Percentiles rank a stretch among this genome's conserved stretches.
Evolutionary conservation across 352 stramenopile genomes (phyloP).

Genomic region (Hyaloperonospora arabidopsidis): DNA sequence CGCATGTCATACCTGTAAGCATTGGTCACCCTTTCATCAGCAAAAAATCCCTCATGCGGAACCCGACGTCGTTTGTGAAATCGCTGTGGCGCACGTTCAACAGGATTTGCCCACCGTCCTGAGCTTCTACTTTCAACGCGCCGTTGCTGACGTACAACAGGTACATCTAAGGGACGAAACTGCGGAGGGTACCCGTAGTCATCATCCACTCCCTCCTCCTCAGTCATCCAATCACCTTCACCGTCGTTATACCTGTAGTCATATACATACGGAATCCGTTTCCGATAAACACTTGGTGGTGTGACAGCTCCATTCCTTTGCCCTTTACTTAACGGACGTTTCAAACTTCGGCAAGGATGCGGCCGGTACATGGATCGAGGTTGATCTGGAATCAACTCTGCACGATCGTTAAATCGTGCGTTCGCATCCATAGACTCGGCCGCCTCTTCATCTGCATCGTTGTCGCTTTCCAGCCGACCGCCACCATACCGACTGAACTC

Average conservation of each 20-base stretch:
- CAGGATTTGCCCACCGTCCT: constrained; percentile 17
- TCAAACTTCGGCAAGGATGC: constrained; percentile 14
- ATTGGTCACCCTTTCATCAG: constrained; percentile 8
- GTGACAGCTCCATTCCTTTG: constrained; percentile 9
- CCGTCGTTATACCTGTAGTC: constrained; percentile 29
- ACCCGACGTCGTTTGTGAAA: constrained; percentile 27
- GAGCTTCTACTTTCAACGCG: constrained; percentile 23
- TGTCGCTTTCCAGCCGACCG: constrained; percentile 5
- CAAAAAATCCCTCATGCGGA: constrained; percentile 7
- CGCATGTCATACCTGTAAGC: constrained; percentile 5
- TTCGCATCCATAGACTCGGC: neutral
- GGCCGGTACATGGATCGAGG: constrained; percentile 10
- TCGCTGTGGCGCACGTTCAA: constrained; percentile 7
- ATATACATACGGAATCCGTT: constrained; percentile 30
- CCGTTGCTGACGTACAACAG: constrained; percentile 15
- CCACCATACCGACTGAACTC: constrained; percentile 17
- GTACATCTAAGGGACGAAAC: constrained; percentile 16
- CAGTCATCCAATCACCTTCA: constrained; percentile 30
- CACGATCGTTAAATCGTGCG: no score
- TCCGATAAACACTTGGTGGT: constrained; percentile 25
- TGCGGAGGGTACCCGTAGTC: constrained; percentile 20
- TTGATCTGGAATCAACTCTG: neutral
- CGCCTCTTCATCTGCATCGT: constrained; percentile 4
- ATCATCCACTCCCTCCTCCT: constrained; percentile 24
- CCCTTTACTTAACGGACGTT: constrained; percentile 22